These are phyloP conservation scores for Eucalyptus regnans DNA, from an alignment of 345 rosid genomes.

Conservation along the genomic window DNA sequence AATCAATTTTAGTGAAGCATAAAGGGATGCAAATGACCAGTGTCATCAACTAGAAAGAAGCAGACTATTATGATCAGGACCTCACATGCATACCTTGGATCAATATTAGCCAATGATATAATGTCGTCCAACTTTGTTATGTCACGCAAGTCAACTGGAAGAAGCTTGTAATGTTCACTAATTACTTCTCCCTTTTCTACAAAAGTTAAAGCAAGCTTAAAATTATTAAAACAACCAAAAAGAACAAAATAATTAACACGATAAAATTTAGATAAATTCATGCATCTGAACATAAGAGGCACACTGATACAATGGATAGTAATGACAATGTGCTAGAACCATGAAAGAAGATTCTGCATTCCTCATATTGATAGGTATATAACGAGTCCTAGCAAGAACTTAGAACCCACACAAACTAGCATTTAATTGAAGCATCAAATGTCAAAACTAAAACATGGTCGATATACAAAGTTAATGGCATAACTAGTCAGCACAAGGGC, in stretches of 20 bases:
- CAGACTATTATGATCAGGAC: background rate
- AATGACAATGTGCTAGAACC: background rate
- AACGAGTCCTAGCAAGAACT: background rate
- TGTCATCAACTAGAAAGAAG: background rate
- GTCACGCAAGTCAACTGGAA: conserved; percentile 80
- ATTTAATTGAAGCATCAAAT: background rate
- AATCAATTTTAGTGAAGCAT: background rate
- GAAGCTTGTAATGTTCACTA: conserved; percentile 83
- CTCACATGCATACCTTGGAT: conserved; percentile 50
- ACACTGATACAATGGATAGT: background rate
- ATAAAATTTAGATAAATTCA: background rate
- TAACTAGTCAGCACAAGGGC: background rate
- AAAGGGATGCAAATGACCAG: background rate
- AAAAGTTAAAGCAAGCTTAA: background rate
- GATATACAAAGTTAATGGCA: background rate
- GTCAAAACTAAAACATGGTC: background rate
- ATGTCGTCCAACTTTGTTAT: conserved; percentile 56
- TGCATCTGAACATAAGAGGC: background rate
- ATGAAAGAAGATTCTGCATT: background rate
- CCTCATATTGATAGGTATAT: background rate
- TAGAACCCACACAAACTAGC: background rate
- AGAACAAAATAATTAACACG: background rate
- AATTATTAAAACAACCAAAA: background rate
- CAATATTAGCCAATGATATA: conserved; percentile 64
- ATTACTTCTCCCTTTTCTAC: conserved; percentile 87